These are phyloP conservation scores for Trametes punicea DNA, from an alignment of 768 basidiomycete species.

Conservation along the genomic window DNA sequence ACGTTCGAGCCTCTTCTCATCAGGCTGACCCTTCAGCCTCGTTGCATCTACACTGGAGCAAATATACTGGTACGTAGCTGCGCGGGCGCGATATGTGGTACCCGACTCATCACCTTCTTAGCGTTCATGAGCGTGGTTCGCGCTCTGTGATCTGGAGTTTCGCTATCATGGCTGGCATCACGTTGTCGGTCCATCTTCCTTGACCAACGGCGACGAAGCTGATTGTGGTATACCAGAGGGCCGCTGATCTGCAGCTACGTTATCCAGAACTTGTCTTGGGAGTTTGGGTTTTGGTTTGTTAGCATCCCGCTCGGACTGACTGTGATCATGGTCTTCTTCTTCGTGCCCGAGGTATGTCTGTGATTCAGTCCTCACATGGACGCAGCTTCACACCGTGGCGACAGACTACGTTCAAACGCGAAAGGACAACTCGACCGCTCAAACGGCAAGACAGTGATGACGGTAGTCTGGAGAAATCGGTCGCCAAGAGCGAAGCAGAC, in stretches of 20 bases:
- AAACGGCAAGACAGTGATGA: slow-evolving; percentile 15
- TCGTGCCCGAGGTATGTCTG: slow-evolving; percentile 40
- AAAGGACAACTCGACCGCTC: background rate
- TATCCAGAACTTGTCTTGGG: slow-evolving; percentile 41
- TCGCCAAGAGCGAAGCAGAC: background rate
- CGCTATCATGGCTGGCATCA: slow-evolving; percentile 41
- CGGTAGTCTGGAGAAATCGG: slow-evolving; percentile 13
- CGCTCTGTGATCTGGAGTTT: slow-evolving; percentile 45
- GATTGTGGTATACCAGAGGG: slow-evolving; percentile 26
- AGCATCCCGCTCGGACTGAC: slow-evolving; percentile 39
- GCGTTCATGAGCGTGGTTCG: slow-evolving; percentile 43
- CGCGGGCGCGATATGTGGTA: no score
- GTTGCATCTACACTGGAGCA: slow-evolving; percentile 44
- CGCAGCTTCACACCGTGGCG: background rate
- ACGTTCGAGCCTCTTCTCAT: no score
- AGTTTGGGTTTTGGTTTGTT: slow-evolving; percentile 48
- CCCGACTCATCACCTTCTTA: slow-evolving; percentile 4
- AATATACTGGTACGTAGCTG: slow-evolving; percentile 34
- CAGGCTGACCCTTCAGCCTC: slow-evolving; percentile 25
- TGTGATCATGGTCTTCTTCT: slow-evolving; percentile 39
- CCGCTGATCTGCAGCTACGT: slow-evolving; percentile 46
- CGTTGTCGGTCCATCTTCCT: slow-evolving; percentile 30
- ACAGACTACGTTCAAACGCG: slow-evolving; percentile 36
- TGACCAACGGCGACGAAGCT: background rate
- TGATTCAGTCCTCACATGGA: no score